A percentile compares a stretch with the other conserved stretches of the same genome.
These are phyloP conservation scores for Gossypium lobatum DNA, from an alignment of 441 rosid species.

Conservation along the genomic window DNA sequence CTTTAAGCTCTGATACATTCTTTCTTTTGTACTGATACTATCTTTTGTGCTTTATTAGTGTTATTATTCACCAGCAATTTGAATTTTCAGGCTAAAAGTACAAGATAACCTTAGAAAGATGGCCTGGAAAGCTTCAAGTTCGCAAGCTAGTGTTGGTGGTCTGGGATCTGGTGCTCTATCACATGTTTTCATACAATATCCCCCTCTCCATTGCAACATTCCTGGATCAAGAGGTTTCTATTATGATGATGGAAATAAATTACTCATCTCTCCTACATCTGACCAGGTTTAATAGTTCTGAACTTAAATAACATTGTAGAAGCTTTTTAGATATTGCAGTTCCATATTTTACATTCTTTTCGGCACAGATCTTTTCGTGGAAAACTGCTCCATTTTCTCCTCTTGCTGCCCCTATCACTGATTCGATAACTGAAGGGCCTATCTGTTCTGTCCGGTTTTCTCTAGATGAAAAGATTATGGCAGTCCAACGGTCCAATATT, in stretches of 20 bases:
- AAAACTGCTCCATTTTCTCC: slow-evolving; percentile 65
- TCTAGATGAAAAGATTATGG: slow-evolving; percentile 70
- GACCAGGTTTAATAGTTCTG: slow-evolving; percentile 47
- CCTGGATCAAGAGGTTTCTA: slow-evolving; percentile 66
- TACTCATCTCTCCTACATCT: slow-evolving; percentile 54
- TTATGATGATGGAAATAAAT: slow-evolving; percentile 88
- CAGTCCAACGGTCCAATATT: slow-evolving; percentile 68
- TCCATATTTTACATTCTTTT: slow-evolving; percentile 11
- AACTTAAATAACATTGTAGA: slow-evolving; percentile 12
- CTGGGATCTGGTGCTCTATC: slow-evolving; percentile 70
- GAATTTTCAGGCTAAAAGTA: neutral
- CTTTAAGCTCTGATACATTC: slow-evolving; percentile 2
- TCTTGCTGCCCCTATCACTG: slow-evolving; percentile 49
- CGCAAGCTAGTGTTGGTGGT: slow-evolving; percentile 47
- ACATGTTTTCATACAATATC: slow-evolving; percentile 73
- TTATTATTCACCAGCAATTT: slow-evolving; percentile 1
- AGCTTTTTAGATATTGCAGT: neutral
- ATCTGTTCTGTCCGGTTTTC: slow-evolving; percentile 71
- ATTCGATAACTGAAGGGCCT: slow-evolving; percentile 79
- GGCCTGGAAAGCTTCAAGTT: slow-evolving; percentile 64
- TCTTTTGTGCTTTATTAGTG: neutral
- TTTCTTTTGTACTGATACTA: slow-evolving; percentile 11
- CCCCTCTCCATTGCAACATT: slow-evolving; percentile 60
- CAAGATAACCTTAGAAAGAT: slow-evolving; percentile 18
- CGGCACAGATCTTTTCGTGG: slow-evolving; percentile 74